Evolutionary conservation across 2,329 filamentous ascomycete species (phyloP), one percentile per base, ranked within the genome.

Genomic region (Hirsutella thompsonii): DNA sequence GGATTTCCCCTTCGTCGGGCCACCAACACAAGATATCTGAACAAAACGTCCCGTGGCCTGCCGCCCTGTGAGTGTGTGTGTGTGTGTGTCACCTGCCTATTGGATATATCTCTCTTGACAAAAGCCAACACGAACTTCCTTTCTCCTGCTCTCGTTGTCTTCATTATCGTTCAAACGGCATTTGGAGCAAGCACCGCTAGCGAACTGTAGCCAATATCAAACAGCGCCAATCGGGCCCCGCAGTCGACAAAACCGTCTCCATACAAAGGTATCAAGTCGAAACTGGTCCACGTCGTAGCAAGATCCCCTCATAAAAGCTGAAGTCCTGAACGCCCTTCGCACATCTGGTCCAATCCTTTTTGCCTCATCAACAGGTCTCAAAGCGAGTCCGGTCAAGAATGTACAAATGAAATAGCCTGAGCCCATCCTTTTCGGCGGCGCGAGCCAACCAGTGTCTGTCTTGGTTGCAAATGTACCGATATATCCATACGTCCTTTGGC

Each of bases 291-390:
- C 33, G 16, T 42, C 28, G 38, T 39, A 36, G 34, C 29, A 39
- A 37, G 40, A 40, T 43, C 21, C 28, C 21, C 8, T 10, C 5
- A 36, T 26, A 30, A 18, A 20, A 45, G 35, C 26, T 39, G 33
- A 38, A 20, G 38, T 42, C 37, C 43, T 21, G n/a, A 51, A 50
- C 49, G 47, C 49, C 50, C 18, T 42, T 36, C 41, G 42, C 42
- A 37, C 46, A 45, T 44, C 37, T 36, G 42, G 46, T 45, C 42
- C 44, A 43, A 36, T 42, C 38, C 44, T 36, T 45, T 33, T 48
- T 45, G 44, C 37, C 34, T 36, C 18, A 26, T 19, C 29, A 38
- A 21, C 35, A 36, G 38, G 36, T 18, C 10, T 21, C 29, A 5
- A 29, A 21, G 10, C 11, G 26, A 18, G 23, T n/a, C n/a, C 37